Conservation (phyloP, 345 rosid species). For the Syzygium grande region DNA sequence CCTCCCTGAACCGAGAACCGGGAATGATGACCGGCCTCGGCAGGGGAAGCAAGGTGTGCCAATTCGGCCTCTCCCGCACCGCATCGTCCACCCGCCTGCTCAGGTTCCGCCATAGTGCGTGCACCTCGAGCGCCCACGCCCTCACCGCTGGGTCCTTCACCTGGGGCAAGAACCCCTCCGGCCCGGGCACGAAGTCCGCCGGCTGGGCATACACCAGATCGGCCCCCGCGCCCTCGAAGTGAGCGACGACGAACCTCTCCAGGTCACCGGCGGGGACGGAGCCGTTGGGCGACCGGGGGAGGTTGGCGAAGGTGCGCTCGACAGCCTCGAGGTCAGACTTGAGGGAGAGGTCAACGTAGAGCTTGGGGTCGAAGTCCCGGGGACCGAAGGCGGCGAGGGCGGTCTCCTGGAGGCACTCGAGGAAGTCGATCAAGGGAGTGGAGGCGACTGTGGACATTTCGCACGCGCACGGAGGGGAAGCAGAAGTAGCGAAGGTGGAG, state of each 20-base stretch:
- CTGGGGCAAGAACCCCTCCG: slow-evolving; percentile 52
- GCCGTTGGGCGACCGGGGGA: slow-evolving; percentile 31
- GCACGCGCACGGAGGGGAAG: fast-evolving
- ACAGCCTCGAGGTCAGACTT: slow-evolving; percentile 33
- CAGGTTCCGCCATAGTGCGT: slow-evolving; percentile 70
- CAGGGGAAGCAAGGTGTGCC: slow-evolving; percentile 73
- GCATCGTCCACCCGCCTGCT: slow-evolving; percentile 46
- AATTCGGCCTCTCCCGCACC: slow-evolving; percentile 38
- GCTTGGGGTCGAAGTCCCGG: slow-evolving; percentile 49
- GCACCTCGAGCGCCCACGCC: slow-evolving; percentile 80
- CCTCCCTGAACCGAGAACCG: slow-evolving; percentile 83
- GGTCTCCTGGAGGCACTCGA: slow-evolving; percentile 54
- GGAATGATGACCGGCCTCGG: slow-evolving; percentile 61
- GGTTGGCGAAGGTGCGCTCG: slow-evolving; percentile 36
- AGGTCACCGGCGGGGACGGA: slow-evolving; percentile 17
- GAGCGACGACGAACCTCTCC: slow-evolving; percentile 7
- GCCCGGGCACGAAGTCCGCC: slow-evolving; percentile 54
- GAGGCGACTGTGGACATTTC: not conserved
- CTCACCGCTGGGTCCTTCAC: slow-evolving; percentile 60
- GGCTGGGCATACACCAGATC: slow-evolving; percentile 52
- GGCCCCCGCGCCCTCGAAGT: slow-evolving; percentile 45
- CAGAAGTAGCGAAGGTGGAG: not conserved
- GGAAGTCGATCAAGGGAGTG: slow-evolving; percentile 42
- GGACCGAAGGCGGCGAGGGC: slow-evolving; percentile 40
- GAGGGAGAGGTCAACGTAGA: slow-evolving; percentile 60